Base-by-base conservation (phyloP, 805 yeast genomes). In the Lipomyces oligophaga region DNA sequence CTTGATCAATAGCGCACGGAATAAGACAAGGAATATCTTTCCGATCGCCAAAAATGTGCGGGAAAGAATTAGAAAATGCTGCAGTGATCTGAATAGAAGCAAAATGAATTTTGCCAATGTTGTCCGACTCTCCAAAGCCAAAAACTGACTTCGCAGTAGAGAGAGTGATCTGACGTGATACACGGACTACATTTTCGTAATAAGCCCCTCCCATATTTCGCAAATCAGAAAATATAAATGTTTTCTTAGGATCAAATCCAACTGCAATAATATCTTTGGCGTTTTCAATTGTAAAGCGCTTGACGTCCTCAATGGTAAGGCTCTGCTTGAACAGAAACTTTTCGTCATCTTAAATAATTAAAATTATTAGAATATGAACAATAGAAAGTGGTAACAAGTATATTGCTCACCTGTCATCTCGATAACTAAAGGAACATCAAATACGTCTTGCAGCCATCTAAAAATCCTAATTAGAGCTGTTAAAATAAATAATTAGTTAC, bases 1-100 rank as follows among this genome's bases (percentile, higher is more conserved):
- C 98, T 73, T 90, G 98, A 66, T 93, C 98, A 65, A 93, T 93
- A 38, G 98, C 98, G 75, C 98, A 93, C 32, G 98, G 98, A 67
- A 93, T 93, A 67, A 93, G 74, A 68, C 96, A 87, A 53, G 96
- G 97, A 0, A 97, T 87, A 71, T 89, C 93, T 39, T 81, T 73
- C 37, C 94, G 86, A 60, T 82, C 69, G 5, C 86, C 96, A 59
- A 93, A 77, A 20, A 93, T 84, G 55, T 83, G 95, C 2, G 97
- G 98, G 77, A 86, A 93, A 11, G 97, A 85, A 39, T 90, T 85
- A 49, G 96, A 95, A 73, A 93, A 90, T 1, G 96, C 94, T 15
- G 97, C 81, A 21, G 97, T 85, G 62, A 94, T 93, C 72, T 93
- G 98, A 61, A 93, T 80, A 28, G 96, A 85, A 13, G 97, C 97